phyloP scores from a whole-genome alignment of 2,329 filamentous ascomycete species.

The Talaromyces amestolkiae region DNA sequence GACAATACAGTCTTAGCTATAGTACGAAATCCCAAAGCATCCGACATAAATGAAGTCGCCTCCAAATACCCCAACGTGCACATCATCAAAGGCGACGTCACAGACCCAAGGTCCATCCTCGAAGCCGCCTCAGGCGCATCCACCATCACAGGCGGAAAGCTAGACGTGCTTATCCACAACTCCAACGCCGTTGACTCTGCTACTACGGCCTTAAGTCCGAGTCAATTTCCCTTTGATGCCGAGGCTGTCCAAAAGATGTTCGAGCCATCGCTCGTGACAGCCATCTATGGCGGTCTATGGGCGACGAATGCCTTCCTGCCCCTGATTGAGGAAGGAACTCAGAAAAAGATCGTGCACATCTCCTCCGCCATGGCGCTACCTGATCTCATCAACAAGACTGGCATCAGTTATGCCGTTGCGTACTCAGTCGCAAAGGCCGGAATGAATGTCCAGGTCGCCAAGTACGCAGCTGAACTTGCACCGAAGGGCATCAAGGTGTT shows the following conservation, averaged over 20 bases:
- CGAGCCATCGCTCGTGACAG: constrained; percentile 27
- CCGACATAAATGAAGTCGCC: constrained; percentile 29
- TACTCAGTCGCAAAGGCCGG: constrained; percentile 44
- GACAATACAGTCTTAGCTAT: constrained; percentile 41
- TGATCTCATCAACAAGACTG: constrained; percentile 24
- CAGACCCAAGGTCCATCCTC: constrained; percentile 33
- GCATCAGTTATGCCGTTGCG: constrained; percentile 26
- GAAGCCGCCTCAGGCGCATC: constrained; percentile 34
- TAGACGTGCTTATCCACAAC: constrained; percentile 47
- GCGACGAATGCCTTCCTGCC: constrained; percentile 43
- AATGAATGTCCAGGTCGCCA: constrained; percentile 42
- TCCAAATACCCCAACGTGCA: constrained; percentile 33
- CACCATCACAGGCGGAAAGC: constrained; percentile 35
- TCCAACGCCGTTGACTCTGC: constrained; percentile 32
- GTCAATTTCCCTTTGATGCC: constrained; percentile 6
- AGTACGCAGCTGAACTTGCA: constrained; percentile 39
- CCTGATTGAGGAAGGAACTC: constrained; percentile 36
- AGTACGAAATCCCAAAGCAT: constrained; percentile 35
- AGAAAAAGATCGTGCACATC: constrained; percentile 46
- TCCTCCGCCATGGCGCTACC: constrained; percentile 38
- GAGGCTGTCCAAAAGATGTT: constrained; percentile 23
- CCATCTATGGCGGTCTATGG: constrained; percentile 32
- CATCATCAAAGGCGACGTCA: constrained; percentile 33
- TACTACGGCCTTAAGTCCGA: constrained; percentile 22
- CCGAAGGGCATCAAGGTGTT: constrained; percentile 34